Conservation (phyloP, 176 grass and related monocot genomes). For the Triticum monococcum region DNA sequence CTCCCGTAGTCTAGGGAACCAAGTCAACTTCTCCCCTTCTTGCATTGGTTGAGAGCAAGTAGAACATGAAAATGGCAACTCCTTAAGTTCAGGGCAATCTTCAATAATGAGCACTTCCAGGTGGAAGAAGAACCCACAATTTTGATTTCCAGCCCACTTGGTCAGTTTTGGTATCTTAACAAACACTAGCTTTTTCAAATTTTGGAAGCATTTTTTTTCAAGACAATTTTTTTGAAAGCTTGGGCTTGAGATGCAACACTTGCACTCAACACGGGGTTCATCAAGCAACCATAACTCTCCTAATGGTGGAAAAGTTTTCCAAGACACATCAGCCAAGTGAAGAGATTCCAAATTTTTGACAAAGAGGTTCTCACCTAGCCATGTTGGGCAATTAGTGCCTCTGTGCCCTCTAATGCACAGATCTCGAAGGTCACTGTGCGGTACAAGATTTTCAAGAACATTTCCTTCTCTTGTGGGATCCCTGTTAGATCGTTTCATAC, state of each 20-base stretch:
- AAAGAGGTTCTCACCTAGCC: neutral
- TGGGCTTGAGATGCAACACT: neutral
- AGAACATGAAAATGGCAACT: neutral
- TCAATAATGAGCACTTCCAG: neutral
- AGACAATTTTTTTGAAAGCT: neutral
- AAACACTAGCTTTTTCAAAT: neutral
- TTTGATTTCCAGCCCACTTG: neutral
- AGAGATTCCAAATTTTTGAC: neutral
- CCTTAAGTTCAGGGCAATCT: neutral
- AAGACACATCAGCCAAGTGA: neutral
- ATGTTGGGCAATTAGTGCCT: neutral
- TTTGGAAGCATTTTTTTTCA: neutral
- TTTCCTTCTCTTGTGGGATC: neutral
- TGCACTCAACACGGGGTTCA: neutral
- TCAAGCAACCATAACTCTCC: neutral
- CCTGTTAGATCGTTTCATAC: too few species aligned
- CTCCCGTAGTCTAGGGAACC: neutral
- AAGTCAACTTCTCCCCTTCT: neutral
- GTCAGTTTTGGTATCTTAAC: neutral
- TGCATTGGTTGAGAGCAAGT: neutral
- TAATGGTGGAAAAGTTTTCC: neutral
- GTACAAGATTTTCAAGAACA: neutral
- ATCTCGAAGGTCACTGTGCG: neutral
- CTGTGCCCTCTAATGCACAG: neutral
- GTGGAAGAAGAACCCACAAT: neutral